Conservation (phyloP, 495 filamentous ascomycete species). For the Staphylotrichum tortipilum region DNA sequence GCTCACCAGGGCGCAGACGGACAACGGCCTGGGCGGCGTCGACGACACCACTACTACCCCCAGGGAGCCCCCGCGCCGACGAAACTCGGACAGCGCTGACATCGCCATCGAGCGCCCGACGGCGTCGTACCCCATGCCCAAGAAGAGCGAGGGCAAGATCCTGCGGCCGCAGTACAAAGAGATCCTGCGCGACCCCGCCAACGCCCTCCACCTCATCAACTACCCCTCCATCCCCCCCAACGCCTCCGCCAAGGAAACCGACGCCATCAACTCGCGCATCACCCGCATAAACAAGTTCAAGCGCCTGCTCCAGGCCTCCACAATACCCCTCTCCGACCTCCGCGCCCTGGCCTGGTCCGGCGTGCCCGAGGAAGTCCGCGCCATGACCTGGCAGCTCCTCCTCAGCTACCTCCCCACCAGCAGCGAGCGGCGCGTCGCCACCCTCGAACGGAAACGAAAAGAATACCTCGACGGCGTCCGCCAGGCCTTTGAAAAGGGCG, state of each 20-base stretch:
- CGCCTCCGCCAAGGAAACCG: constrained; percentile 74
- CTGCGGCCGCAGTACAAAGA: constrained; percentile 96
- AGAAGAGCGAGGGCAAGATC: constrained; percentile 87
- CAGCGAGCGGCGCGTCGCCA: constrained; percentile 80
- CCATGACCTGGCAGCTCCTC: constrained; percentile 96
- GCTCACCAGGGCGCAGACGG: constrained; percentile 21
- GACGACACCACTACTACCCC: too few species aligned
- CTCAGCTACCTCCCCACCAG: constrained; percentile 93
- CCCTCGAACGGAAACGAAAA: constrained; percentile 88
- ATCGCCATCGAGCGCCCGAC: constrained; percentile 84
- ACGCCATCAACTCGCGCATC: constrained; percentile 78
- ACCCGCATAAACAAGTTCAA: constrained; percentile 99
- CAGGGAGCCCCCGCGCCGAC: constrained; percentile 17
- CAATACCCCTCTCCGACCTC: constrained; percentile 75
- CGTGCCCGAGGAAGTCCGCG: constrained; percentile 85
- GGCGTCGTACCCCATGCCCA: constrained; percentile 78
- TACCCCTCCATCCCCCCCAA: constrained; percentile 67
- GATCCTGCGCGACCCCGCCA: constrained; percentile 87
- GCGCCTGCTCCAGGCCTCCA: constrained; percentile 80
- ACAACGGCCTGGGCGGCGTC: constrained; percentile 1
- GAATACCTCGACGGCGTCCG: constrained; percentile 94
- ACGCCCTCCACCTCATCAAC: constrained; percentile 87
- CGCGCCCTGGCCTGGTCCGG: constrained; percentile 85
- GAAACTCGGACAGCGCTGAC: constrained; percentile 70
- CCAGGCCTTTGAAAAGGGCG: constrained; percentile 80